Conservation (phyloP, 768 basidiomycete genomes). For the Termitomyces sp. region DNA sequence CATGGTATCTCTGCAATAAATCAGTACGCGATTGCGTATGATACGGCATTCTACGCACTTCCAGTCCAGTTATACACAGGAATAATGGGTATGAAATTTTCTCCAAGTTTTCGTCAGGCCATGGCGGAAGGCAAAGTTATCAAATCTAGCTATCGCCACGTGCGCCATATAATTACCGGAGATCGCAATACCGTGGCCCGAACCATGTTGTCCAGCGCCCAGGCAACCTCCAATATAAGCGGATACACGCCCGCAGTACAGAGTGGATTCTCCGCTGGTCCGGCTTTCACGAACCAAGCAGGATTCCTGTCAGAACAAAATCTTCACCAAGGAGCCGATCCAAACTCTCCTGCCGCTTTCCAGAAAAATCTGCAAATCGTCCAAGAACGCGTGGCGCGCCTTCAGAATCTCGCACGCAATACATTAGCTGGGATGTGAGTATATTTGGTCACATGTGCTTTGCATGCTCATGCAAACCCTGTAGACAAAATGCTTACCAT, state of each 20-base stretch:
- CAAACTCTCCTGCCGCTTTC: constrained; percentile 58
- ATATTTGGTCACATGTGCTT: background rate
- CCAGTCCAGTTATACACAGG: background rate
- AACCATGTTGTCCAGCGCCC: constrained; percentile 6
- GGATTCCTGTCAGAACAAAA: constrained; percentile 10
- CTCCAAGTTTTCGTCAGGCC: constrained; percentile 4
- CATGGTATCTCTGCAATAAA: background rate
- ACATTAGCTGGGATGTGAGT: constrained; percentile 52
- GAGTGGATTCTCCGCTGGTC: background rate
- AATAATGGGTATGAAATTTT: background rate
- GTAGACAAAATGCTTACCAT: constrained; percentile 60
- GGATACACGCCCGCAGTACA: constrained; percentile 2
- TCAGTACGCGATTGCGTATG: background rate
- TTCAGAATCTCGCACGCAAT: constrained; percentile 43
- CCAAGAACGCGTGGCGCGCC: constrained; percentile 40
- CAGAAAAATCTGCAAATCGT: constrained; percentile 48
- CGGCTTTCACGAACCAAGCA: constrained; percentile 12
- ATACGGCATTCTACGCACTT: background rate
- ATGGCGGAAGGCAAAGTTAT: background rate
- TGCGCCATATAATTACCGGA: background rate
- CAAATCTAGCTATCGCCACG: background rate
- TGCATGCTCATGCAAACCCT: background rate
- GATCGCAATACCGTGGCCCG: background rate
- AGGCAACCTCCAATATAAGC: background rate
- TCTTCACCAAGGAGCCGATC: constrained; percentile 35